phyloP scores from a whole-genome alignment of 1,139 yeast species.

The Kluyveromyces marxianus region DNA sequence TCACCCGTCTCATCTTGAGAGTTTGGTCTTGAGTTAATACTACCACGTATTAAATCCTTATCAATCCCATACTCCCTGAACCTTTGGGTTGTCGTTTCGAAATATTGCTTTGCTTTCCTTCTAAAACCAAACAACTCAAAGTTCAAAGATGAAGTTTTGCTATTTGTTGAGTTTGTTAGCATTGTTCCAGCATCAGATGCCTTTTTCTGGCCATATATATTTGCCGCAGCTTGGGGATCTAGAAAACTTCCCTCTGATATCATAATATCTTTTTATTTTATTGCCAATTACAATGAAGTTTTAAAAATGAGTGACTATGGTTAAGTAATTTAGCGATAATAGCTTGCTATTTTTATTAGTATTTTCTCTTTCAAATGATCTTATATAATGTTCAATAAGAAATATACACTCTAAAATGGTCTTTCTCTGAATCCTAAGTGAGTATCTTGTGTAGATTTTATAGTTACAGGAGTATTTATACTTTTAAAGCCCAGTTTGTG shows the following conservation, averaged over 20 bases:
- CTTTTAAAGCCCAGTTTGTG: neutral
- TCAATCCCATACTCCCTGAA: slow-evolving; percentile 1
- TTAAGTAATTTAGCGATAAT: neutral
- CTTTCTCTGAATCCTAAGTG: no score
- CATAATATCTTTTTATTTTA: neutral
- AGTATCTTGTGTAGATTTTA: neutral
- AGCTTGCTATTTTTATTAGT: neutral
- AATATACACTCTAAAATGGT: no score
- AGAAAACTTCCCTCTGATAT: slow-evolving; percentile 6
- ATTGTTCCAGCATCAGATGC: neutral
- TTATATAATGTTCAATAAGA: neutral
- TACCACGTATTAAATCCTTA: neutral
- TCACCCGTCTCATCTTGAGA: slow-evolving; percentile 1
- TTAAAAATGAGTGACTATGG: slow-evolving; percentile 5
- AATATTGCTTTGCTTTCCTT: slow-evolving; percentile 22
- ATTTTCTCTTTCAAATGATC: neutral
- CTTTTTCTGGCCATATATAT: neutral
- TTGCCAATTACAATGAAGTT: neutral
- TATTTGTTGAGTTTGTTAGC: slow-evolving; percentile 4
- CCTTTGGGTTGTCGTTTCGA: slow-evolving; percentile 9
- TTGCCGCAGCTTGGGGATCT: neutral
- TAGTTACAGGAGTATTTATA: neutral
- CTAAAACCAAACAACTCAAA: slow-evolving; percentile 25
- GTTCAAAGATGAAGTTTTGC: slow-evolving; percentile 5
- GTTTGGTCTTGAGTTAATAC: neutral